These are phyloP conservation scores for Eucalyptus microcorys DNA, from an alignment of 345 rosid genomes.

Conservation along the genomic window DNA sequence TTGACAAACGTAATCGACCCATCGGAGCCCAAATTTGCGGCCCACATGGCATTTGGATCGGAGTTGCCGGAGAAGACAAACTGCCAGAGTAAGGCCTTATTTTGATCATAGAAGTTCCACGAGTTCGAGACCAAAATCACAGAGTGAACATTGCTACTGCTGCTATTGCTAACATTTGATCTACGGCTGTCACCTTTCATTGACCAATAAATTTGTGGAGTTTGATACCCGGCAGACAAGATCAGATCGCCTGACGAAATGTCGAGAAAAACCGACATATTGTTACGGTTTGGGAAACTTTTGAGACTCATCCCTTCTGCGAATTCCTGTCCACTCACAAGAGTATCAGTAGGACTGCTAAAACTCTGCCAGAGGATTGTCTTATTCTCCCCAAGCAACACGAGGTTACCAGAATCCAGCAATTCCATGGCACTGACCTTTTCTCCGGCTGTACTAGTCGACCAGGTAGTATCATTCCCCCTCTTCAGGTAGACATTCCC, in stretches of 20 bases:
- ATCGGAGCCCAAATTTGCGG: constrained; percentile 14
- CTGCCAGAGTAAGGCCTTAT: constrained; percentile 15
- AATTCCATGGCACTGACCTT: constrained; percentile 16
- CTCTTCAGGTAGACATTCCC: constrained; percentile 28
- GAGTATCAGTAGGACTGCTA: constrained; percentile 23
- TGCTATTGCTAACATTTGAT: neutral
- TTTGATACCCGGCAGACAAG: constrained; percentile 16
- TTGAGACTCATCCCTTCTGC: constrained; percentile 18
- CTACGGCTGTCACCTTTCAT: constrained; percentile 8
- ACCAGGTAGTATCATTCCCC: constrained; percentile 21
- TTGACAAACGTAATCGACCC: constrained; percentile 18
- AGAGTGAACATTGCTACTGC: constrained; percentile 12
- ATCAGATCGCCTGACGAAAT: constrained; percentile 17
- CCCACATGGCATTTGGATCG: constrained; percentile 25
- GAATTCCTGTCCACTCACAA: constrained; percentile 24
- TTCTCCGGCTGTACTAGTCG: constrained; percentile 15
- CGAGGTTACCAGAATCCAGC: constrained; percentile 38
- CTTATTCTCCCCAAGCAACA: constrained; percentile 13
- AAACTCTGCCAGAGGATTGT: constrained; percentile 40
- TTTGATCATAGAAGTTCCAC: constrained; percentile 33
- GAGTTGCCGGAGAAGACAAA: constrained; percentile 11
- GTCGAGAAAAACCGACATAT: constrained; percentile 7
- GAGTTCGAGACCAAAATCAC: constrained; percentile 16
- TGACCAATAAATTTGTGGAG: constrained; percentile 37
- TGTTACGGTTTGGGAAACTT: constrained; percentile 8